Evolutionary conservation across 1,284 basidiomycete genomes (phyloP).

Genomic region (Trichosporon faecale): DNA sequence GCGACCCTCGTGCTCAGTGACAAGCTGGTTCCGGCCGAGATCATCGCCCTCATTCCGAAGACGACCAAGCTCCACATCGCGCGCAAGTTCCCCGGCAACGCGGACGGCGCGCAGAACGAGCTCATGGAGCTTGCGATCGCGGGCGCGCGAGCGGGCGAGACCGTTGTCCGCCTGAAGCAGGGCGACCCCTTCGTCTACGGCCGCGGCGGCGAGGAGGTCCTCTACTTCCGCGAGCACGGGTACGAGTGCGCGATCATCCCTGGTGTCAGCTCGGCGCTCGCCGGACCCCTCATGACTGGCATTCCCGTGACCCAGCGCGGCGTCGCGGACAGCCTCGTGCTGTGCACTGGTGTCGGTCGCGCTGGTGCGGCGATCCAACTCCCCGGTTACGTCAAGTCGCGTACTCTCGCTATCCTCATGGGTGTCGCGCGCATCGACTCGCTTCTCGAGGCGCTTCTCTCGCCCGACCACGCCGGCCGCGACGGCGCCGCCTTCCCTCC

Average conservation of each 20-base stretch:
- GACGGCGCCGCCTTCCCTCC: constrained; percentile 67
- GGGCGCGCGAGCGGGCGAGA: constrained; percentile 72
- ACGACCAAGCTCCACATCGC: constrained; percentile 68
- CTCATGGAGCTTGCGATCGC: constrained; percentile 87
- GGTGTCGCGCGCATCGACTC: constrained; percentile 80
- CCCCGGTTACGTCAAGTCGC: constrained; percentile 76
- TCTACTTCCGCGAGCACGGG: constrained; percentile 82
- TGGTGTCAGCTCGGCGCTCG: constrained; percentile 82
- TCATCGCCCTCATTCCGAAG: constrained; percentile 78
- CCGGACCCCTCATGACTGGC: constrained; percentile 80
- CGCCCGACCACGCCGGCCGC: constrained; percentile 24
- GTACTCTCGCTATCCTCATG: constrained; percentile 86
- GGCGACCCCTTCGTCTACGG: constrained; percentile 95
- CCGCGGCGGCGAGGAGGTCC: constrained; percentile 87
- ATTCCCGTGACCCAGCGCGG: constrained; percentile 96
- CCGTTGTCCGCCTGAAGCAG: constrained; percentile 92
- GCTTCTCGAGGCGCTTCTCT: constrained; percentile 64
- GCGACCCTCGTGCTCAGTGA: constrained; percentile 88
- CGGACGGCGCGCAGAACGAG: constrained; percentile 88
- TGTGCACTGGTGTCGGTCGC: constrained; percentile 91
- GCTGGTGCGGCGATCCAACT: constrained; percentile 78
- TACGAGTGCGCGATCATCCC: constrained; percentile 81
- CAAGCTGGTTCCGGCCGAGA: constrained; percentile 90
- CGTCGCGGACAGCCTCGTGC: constrained; percentile 79
- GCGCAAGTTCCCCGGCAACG: constrained; percentile 95